Evolutionary conservation across 148 eudicot genomes (phyloP).

Genomic region (Cornus kousa): DNA sequence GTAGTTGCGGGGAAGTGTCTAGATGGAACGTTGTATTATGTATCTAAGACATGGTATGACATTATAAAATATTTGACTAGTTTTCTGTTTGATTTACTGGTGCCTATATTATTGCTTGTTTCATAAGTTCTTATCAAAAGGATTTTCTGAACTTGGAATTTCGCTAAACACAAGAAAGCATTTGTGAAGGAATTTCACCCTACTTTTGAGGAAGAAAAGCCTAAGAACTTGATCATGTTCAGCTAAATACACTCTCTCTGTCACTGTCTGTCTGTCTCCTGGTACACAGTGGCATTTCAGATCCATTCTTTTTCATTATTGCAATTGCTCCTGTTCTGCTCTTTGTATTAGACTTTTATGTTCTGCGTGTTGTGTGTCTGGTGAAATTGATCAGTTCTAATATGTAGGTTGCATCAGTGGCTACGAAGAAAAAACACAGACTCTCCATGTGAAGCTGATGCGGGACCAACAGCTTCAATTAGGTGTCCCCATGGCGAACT

Average conservation of each 20-base stretch:
- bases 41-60: constrained; percentile 84
- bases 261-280: background rate
- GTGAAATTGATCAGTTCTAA: constrained; percentile 6
- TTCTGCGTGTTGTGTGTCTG: background rate
- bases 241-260: background rate
- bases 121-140: constrained; percentile 1
- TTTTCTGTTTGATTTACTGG: background rate
- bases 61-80: background rate
- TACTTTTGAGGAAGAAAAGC: background rate
- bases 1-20: constrained; percentile 66
- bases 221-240: background rate
- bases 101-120: background rate
- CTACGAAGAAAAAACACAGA: constrained; percentile 69
- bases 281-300: background rate
- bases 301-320: background rate
- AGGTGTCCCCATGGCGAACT: constrained; percentile 92
- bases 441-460: constrained; percentile 81
- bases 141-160: background rate
- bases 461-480: constrained; percentile 89
- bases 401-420: constrained; percentile 90
- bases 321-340: background rate
- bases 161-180: background rate
- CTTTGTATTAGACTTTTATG: background rate
- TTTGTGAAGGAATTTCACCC: background rate
- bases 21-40: constrained; percentile 67